Base-by-base conservation (phyloP, 768 basidiomycete genomes). In the Pisolithus tinctorius region DNA sequence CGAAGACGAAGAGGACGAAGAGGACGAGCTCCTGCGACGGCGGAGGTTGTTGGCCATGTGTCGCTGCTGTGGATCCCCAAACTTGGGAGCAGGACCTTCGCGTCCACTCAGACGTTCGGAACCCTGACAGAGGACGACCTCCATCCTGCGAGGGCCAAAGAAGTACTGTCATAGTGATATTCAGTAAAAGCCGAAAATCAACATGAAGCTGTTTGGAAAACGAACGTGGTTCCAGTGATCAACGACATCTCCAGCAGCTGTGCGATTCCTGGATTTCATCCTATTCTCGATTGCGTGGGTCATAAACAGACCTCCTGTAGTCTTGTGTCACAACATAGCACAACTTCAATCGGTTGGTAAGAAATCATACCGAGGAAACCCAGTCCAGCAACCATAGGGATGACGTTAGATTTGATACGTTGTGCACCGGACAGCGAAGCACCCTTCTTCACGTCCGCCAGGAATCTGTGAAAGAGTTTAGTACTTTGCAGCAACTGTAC, bases 191-290 rank as follows among this genome's bases (percentile, higher is more conserved):
- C 11, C 34, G 14, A 34, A 14, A 34, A 4, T 13, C 34, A 34
- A 11, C 31, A 13, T 13, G 13, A 14, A 43, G 3, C 16, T 34
- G 31, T 14, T 23, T 20, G 20, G 41, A 4, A n/a, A n/a, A 61
- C 63, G 4, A 20, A 79, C 79, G 38, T 76, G 69, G 51, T 81
- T 81, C 79, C 79, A 81, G 48, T 65, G 62, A 47, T 75, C 73
- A 14, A 81, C 60, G 1, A 75, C 48, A 17, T 76, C 66, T 9
- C 67, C 69, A 11, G 74, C 75, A 1, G 72, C 68, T 1, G 56
- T 58, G 0, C 62, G 57, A 57, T 74, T 79, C 67, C 61, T 69
- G 42, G 37, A 63, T 62, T 56, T 70, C 70, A 65, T 65, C 49
- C 6, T 62, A 45, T 38, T 56, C 20, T 58, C 57, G 16, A 61